Conservation (phyloP, 225 moss, liverwort and hornwort genomes). For the Lunularia cruciata region DNA sequence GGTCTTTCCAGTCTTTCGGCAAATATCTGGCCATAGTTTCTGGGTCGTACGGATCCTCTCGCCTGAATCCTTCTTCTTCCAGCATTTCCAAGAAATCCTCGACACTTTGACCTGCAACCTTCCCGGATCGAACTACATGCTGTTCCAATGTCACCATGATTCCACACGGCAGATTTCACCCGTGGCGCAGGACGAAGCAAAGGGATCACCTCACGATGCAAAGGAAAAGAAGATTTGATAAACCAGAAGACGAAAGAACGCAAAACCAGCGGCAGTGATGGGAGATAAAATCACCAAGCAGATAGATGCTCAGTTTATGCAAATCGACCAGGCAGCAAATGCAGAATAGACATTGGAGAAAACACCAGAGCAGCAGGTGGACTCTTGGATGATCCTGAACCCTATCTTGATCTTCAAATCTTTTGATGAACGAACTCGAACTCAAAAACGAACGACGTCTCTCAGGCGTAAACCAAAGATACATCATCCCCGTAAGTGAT, state of each 20-base stretch:
- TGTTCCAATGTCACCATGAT: constrained; percentile 24
- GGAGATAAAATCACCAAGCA: not conserved
- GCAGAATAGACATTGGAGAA: constrained; percentile 1
- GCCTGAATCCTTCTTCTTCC: constrained; percentile 18
- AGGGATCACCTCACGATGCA: not conserved
- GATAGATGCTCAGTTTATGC: not conserved
- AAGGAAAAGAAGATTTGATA: not conserved
- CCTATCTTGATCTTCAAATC: constrained; percentile 8
- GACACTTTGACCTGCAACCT: constrained; percentile 2
- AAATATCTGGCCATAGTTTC: constrained; percentile 15
- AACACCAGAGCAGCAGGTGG: not conserved
- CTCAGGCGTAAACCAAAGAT: not conserved
- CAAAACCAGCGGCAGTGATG: not conserved
- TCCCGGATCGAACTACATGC: constrained; percentile 20
- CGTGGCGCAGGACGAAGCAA: not conserved
- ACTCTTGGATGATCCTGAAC: not conserved
- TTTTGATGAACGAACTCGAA: not conserved
- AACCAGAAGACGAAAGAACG: not conserved
- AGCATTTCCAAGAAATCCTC: constrained; percentile 25
- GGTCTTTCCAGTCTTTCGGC: constrained; percentile 17
- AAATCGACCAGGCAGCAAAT: not conserved
- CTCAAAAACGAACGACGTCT: not conserved
- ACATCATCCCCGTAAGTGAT: not conserved
- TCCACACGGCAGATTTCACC: constrained; percentile 5
- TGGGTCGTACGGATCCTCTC: constrained; percentile 20